A percentile compares a stretch with the other conserved stretches of the same genome.
Evolutionary conservation across 164 flowering plant genomes (phyloP).

Genomic region (Echeveria elegans): DNA sequence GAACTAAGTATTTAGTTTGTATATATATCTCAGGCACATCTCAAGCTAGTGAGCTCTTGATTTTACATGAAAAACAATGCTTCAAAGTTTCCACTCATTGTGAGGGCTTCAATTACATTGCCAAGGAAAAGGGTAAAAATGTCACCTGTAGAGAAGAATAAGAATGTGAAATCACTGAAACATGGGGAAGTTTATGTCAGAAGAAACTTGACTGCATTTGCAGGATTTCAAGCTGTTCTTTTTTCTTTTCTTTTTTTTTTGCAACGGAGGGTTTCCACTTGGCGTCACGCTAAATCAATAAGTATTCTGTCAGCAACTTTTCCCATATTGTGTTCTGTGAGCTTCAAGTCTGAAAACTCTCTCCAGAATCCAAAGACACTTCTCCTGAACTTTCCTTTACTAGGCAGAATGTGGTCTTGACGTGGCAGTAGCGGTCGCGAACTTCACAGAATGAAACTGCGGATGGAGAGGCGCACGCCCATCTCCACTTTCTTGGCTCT

Average conservation of each 20-base stretch:
- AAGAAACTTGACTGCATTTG: slow-evolving; percentile 82
- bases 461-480: slow-evolving; percentile 55
- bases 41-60: too few species aligned
- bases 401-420: slow-evolving; percentile 61
- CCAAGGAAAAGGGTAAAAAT: too few species aligned
- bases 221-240: slow-evolving; percentile 73
- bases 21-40: too few species aligned
- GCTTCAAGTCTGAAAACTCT: slow-evolving; percentile 49
- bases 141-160: too few species aligned
- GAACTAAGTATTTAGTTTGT: too few species aligned
- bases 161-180: too few species aligned
- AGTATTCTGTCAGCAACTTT: slow-evolving; percentile 54
- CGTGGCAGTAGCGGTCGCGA: slow-evolving; percentile 52
- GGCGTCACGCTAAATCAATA: slow-evolving; percentile 50
- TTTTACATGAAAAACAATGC: too few species aligned
- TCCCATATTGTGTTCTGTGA: slow-evolving; percentile 45
- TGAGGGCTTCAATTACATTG: too few species aligned
- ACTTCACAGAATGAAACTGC: slow-evolving; percentile 49
- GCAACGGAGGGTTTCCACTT: slow-evolving; percentile 44
- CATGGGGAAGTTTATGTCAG: slow-evolving; percentile 20
- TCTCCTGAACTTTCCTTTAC: slow-evolving; percentile 71
- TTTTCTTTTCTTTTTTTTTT: slow-evolving; percentile 55
- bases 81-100: too few species aligned
- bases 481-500: slow-evolving; percentile 41
- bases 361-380: slow-evolving; percentile 71